Conservation (phyloP, 768 basidiomycete genomes). For the Basidioascus undulatus region DNA sequence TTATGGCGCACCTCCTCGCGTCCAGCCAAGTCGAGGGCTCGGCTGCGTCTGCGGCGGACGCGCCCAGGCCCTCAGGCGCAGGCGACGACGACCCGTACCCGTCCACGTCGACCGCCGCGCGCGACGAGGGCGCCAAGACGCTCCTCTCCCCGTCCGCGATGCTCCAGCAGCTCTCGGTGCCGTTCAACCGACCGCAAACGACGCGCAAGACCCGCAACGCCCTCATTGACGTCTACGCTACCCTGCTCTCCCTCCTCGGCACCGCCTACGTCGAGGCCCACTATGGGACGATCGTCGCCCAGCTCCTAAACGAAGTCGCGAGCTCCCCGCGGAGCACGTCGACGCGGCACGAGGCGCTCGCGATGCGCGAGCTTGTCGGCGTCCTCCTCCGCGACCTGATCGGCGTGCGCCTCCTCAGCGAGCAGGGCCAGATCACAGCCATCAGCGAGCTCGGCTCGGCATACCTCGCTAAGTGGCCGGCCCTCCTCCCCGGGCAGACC, state of each 20-base stretch:
- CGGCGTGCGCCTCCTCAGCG: constrained; percentile 65
- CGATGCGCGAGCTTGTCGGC: constrained; percentile 46
- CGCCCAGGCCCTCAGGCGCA: constrained; percentile 24
- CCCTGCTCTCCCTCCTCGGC: constrained; percentile 51
- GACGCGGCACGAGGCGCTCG: constrained; percentile 47
- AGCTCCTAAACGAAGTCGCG: constrained; percentile 57
- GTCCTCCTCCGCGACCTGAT: constrained; percentile 65
- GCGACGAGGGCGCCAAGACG: constrained; percentile 35
- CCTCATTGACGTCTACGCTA: constrained; percentile 67
- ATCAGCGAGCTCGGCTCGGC: constrained; percentile 60
- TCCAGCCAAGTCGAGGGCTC: constrained; percentile 48
- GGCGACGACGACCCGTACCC: constrained; percentile 33
- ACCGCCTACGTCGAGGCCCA: constrained; percentile 53
- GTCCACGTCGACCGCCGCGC: constrained; percentile 21
- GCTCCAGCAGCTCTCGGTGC: constrained; percentile 49
- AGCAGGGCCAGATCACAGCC: constrained; percentile 78
- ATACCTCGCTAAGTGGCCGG: constrained; percentile 78
- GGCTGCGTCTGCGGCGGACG: constrained; percentile 21
- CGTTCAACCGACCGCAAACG: constrained; percentile 49
- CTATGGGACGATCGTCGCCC: constrained; percentile 51
- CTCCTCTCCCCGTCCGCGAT: constrained; percentile 54
- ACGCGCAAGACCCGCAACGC: constrained; percentile 55
- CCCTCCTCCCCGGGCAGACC: constrained; percentile 63
- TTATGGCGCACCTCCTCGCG: constrained; percentile 63
- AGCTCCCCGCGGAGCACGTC: constrained; percentile 24